Base-by-base conservation (phyloP, 2,329 filamentous ascomycete genomes). In the Ciborinia camelliae region DNA sequence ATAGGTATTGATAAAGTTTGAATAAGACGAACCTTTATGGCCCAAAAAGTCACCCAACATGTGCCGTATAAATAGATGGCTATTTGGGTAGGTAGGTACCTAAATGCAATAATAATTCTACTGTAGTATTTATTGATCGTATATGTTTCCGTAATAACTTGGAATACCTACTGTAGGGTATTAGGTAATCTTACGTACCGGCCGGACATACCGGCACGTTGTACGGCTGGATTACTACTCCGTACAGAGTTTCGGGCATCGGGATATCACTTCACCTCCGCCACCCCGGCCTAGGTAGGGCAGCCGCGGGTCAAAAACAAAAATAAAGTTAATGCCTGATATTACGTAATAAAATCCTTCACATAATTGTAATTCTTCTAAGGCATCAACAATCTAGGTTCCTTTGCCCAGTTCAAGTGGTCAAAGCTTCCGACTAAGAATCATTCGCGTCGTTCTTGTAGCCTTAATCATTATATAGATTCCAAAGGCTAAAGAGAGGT, bases 401-500 rank as follows among this genome's bases (percentile, higher is more conserved):
- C 2, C 1, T 20, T 18, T 20, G 14, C 4, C 3, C 26, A n/a
- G n/a, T n/a, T n/a, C 15, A 15, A 9, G 9, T 41, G 52, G 62
- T 63, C 62, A 30, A 51, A 63, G 62, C 62, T 63, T 30, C 53
- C 14, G 18, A 39, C 39, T 61, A 61, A 63, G 8, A 39, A 30
- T 43, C 35, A 52, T 57, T 62, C 57, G 53, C 63, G 63, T 65
- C 58, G 58, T 62, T 43, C 37, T 52, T 59, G 45, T 64, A 63
- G 66, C 47, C 63, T 65, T 65, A n/a, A n/a, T n/a, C n/a, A n/a
- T n/a, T n/a, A n/a, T n/a, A n/a, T n/a, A n/a, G n/a, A n/a, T n/a
- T n/a, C n/a, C n/a, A n/a, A 66, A 65, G 67, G 63, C 51, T 67
- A 57, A 63, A 63, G n/a, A 64, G 64, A 68, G 57, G 57, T 67